Evolutionary conservation across 1,139 yeast genomes (phyloP), one percentile per base, ranked within the genome.

Genomic region (Sugiyamaella castrensis): DNA sequence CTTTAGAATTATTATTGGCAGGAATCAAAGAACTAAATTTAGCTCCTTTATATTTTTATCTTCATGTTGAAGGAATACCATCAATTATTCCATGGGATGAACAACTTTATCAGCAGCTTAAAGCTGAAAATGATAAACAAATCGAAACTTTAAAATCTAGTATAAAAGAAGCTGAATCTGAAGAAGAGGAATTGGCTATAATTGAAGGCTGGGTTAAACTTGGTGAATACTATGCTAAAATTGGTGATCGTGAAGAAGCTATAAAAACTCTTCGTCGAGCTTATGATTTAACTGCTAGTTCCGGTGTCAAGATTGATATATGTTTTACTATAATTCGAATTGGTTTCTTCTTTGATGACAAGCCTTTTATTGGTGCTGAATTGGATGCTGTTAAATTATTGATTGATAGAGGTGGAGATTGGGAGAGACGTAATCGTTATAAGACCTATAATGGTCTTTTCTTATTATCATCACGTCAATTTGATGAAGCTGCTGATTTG

Each of bases 371-470:
- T 40, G 78, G 82, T 52, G 81, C 82, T 61, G 83, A 84, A 64
- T 76, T 94, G 61, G 95, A 85, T 50, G 83, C 83, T 58, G 81
- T 84, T 36, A 81, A 85, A 63, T 66, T 72, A 38, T 59, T 87
- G 64, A 88, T 92, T 62, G 98, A 92, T 62, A 85, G 88, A 63
- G 98, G 98, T 46, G 98, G 98, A 52, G 99, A 92, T 67, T 92
- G 99, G 98, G 98, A 94, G 71, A 87, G 98, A 68, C 82, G 96
- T 64, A 92, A 94, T 71, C 76, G 96, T 60, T 88, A 80, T 74
- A 92, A 94, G 72, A 88, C 98, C 7, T 94, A 92, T 70, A 72
- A 80, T 55, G 98, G 98, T 19, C 77, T 92, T 48, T 87, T 87
- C 67, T 74, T 81, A 45, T 72, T 92, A 76, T 86, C 96, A 12